Base-by-base conservation (phyloP, 306 rosid genomes). In the Notholithocarpus densiflorus region DNA sequence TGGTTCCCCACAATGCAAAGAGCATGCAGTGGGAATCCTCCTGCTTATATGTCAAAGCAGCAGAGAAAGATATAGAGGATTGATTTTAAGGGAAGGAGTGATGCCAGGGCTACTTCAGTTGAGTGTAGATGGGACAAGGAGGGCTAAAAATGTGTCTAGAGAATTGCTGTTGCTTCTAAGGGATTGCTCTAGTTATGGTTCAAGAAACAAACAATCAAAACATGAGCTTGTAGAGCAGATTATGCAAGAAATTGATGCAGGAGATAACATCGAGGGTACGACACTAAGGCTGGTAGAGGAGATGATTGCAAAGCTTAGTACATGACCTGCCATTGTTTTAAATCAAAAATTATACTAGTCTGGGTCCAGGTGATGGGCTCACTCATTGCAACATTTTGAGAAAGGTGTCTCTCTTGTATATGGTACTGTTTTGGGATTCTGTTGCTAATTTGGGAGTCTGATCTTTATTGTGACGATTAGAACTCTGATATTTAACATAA, bases 41-140 rank as follows among this genome's bases (percentile, higher is more conserved):
- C 80, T 91, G 4, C 77, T 82, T 53, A 77, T 93, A 78, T 91
- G 97, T 78, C 86, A 84, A 73, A 91, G 92, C 53, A 84, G 97
- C 71, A 83, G 98, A 75, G 97, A 93, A 34, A 93, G 78, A 53
- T 93, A 89, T 81, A 82, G 94, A 83, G 97, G 80, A 55, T 4
- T 88, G 86, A 89, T 90, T 19, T 62, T 93, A 76, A 82, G 86
- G 77, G 94, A 89, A 62, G 98, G 98, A n/a, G 94, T 86, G 26
- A 88, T 93, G 92, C 97, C 94, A 0, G 93, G 97, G 13, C 80
- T 91, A 86, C 97, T 93, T 80, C 94, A 93, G 90, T 78, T 93
- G 80, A 89, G 89, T 0, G 87, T 89, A 75, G 97, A 91, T 27
- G 98, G 98, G 57, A 89, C 98, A 2, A 12, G 87, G 87, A 78